These are phyloP conservation scores for Daedaleopsis sinensis DNA, from an alignment of 768 basidiomycete species.

Conservation along the genomic window DNA sequence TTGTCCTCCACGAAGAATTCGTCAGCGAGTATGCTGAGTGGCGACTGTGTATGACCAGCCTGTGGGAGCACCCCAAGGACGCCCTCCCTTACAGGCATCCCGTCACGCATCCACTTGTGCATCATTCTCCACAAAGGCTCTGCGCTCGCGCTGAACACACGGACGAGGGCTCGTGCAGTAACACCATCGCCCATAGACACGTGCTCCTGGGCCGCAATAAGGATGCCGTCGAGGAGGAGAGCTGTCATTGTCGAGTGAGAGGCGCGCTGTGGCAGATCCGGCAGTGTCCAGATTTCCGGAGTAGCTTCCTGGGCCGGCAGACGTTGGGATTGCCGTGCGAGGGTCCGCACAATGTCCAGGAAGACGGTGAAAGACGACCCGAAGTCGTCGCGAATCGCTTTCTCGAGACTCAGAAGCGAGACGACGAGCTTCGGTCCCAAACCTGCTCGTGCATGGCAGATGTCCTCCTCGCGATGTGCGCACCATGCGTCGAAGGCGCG, in stretches of 20 bases:
- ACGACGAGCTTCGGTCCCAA: conserved; percentile 48
- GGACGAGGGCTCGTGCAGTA: conserved; percentile 58
- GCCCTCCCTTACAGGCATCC: conserved; percentile 54
- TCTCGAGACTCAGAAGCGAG: conserved; percentile 70
- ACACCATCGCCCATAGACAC: conserved; percentile 58
- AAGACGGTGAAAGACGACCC: conserved; percentile 60
- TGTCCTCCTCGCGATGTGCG: conserved; percentile 63
- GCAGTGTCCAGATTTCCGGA: conserved; percentile 43
- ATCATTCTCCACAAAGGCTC: conserved; percentile 80
- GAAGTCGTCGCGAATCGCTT: conserved; percentile 58
- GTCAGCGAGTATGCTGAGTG: conserved; percentile 46
- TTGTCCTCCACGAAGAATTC: conserved; percentile 85
- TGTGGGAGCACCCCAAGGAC: not conserved
- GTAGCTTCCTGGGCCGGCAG: conserved; percentile 26
- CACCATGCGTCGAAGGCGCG: conserved; percentile 70
- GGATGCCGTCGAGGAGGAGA: conserved; percentile 63
- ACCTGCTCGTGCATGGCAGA: conserved; percentile 62
- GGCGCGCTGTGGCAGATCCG: conserved; percentile 40
- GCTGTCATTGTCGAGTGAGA: conserved; percentile 59
- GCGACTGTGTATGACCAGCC: not conserved
- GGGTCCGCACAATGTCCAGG: conserved; percentile 46
- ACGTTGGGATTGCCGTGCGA: conserved; percentile 32
- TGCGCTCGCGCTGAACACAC: conserved; percentile 61
- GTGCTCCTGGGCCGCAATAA: conserved; percentile 59
- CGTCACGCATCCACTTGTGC: conserved; percentile 70